phyloP scores from a whole-genome alignment of 495 filamentous ascomycete species.

The Podospora pseudocomata region DNA sequence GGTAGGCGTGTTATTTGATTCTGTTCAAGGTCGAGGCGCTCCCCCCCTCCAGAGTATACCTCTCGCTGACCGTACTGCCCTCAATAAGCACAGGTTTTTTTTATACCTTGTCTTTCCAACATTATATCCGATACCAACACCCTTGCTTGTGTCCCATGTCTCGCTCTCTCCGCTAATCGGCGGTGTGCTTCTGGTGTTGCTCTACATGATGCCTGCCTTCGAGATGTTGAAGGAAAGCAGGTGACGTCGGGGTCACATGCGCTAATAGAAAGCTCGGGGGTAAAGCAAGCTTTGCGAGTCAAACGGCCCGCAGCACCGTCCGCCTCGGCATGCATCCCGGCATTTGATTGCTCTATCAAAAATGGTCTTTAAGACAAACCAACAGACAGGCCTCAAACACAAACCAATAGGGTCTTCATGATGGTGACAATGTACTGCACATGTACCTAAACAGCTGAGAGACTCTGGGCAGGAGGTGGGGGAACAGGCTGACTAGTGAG shows the following conservation, averaged over 20 bases:
- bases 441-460: too few relatives aligned
- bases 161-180: not conserved
- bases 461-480: too few relatives aligned
- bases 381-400: too few relatives aligned
- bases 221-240: slow-evolving; percentile 1
- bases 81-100: not conserved
- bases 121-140: not conserved
- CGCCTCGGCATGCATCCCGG: slow-evolving; percentile 6
- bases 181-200: not conserved
- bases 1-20: not conserved
- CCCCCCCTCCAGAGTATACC: not conserved
- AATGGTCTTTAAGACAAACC: too few relatives aligned
- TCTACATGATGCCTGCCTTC: not conserved
- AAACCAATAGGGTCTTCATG: too few relatives aligned
- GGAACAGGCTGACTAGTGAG: too few relatives aligned
- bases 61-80: not conserved
- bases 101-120: not conserved
- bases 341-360: not conserved
- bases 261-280: slow-evolving; percentile 5
- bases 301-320: not conserved
- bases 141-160: not conserved
- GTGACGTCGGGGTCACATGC: slow-evolving; percentile 9
- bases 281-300: slow-evolving; percentile 15
- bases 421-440: too few relatives aligned
- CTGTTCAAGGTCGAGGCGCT: not conserved